These are phyloP conservation scores for Lachancea cidri DNA, from an alignment of 805 yeast species.

Conservation along the genomic window DNA sequence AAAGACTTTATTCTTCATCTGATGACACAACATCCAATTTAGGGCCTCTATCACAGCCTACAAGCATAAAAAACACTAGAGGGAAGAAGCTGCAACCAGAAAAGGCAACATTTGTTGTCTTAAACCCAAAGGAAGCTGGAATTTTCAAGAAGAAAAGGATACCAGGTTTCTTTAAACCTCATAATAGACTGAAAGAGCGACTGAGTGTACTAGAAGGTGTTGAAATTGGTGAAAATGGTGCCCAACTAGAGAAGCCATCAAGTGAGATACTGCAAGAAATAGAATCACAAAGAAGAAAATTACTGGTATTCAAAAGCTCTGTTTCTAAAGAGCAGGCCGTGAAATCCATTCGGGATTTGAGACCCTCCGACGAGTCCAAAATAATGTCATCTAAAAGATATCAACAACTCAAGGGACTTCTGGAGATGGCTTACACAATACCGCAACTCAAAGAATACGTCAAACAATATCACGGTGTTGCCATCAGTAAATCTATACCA, in stretches of 20 bases:
- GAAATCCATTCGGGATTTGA: constrained; percentile 25
- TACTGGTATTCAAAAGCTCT: constrained; percentile 21
- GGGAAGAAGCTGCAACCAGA: constrained; percentile 30
- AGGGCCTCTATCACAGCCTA: background rate
- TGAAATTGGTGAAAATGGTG: constrained; percentile 13
- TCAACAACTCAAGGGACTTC: constrained; percentile 16
- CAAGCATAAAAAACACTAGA: constrained; percentile 6
- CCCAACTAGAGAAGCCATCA: constrained; percentile 3
- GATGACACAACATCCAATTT: background rate
- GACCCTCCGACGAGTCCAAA: constrained; percentile 14
- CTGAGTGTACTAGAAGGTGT: constrained; percentile 29
- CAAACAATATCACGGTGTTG: constrained; percentile 10
- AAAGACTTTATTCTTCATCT: background rate
- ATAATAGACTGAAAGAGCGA: constrained; percentile 5
- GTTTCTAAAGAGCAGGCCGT: constrained; percentile 24
- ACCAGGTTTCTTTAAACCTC: constrained; percentile 13
- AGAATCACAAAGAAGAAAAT: constrained; percentile 18
- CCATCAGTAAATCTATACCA: constrained; percentile 4
- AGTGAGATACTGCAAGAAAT: constrained; percentile 15
- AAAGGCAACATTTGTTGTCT: constrained; percentile 24
- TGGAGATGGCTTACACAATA: constrained; percentile 24
- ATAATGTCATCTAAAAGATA: constrained; percentile 19
- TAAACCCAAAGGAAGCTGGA: constrained; percentile 27
- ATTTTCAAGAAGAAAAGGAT: constrained; percentile 13
- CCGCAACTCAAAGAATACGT: constrained; percentile 25